Evolutionary conservation across 371 early-diverging fungal species (phyloP), one percentile per base, ranked within the genome.

Genomic region (Thermomucor indicae-seudaticae): DNA sequence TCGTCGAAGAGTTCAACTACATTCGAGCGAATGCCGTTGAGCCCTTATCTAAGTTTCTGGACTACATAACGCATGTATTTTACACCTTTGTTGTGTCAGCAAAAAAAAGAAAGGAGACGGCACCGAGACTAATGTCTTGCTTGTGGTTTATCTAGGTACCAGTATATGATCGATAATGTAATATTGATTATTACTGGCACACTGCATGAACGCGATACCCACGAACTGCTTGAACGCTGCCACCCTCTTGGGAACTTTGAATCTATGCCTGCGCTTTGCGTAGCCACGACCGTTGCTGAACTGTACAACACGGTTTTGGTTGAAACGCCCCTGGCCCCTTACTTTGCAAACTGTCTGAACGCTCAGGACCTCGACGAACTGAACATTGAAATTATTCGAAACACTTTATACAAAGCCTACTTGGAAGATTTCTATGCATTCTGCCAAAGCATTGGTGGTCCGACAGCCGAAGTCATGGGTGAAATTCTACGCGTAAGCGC

Each of bases 161-260:
- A 86, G 34, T 98, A 97, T 65, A 97, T 97, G 99, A 98, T 98
- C 56, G 99, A 98, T 73, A 98, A 98, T 69, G 94, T 97, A 44
- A 93, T 98, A 49, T 78, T 98, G 54, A 70, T 98, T 32, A 96
- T 98, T 57, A 96, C 97, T 2, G 99, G 98, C 12, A 97, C 98
- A 12, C 79, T 98, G 27, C 98, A 98, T 60, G 93, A 96, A 68
- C 88, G 97, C 57, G 98, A 97, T 77, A 92, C 93, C n/a, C 88
- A 90, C 63, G 97, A 98, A 58, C 71, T 98, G 47, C 62, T 97
- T 51, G 95, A 96, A 39, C 85, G 93, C 53, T 96, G 97, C 66
- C 97, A 97, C 66, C 98, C 98, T 22, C 70, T 98, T 49, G 98
- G 98, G 17, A 78, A 89, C 51, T 97, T 98, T 77, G 97, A 97